Evolutionary conservation across 306 rosid genomes (phyloP).

Genomic region (Potentilla sterilis): DNA sequence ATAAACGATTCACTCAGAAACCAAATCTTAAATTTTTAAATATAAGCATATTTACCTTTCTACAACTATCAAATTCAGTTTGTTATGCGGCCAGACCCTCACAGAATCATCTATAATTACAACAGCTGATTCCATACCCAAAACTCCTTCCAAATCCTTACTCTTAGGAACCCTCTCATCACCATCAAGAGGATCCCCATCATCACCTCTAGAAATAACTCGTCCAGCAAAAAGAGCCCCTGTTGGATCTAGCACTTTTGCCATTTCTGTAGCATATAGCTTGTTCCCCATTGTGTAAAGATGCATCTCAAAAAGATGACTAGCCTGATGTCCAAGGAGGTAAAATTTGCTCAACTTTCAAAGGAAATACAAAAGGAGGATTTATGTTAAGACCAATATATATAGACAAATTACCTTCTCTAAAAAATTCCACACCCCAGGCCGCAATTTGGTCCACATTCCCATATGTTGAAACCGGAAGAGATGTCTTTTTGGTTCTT

Average conservation of each 20-base stretch:
- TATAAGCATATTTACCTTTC: slow-evolving; percentile 61
- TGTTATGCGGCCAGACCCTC: slow-evolving; percentile 99
- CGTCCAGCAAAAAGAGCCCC: slow-evolving; percentile 84
- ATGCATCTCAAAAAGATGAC: slow-evolving; percentile 92
- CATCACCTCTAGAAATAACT: slow-evolving; percentile 96
- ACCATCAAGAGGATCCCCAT: slow-evolving; percentile 66
- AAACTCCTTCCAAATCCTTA: slow-evolving; percentile 98
- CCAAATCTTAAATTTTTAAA: slow-evolving; percentile 5
- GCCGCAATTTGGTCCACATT: slow-evolving; percentile 99
- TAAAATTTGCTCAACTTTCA: slow-evolving; percentile 22
- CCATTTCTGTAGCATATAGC: slow-evolving; percentile 97
- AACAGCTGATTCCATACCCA: slow-evolving; percentile 97
- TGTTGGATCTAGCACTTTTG: slow-evolving; percentile 95
- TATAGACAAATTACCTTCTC: slow-evolving; percentile 63
- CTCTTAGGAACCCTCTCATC: slow-evolving; percentile 87
- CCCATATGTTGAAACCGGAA: slow-evolving; percentile 96
- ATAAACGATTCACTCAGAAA: slow-evolving; percentile 19
- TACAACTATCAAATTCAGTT: slow-evolving; percentile 92
- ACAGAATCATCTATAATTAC: slow-evolving; percentile 96
- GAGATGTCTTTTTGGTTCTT: slow-evolving; percentile 73
- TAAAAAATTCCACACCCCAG: slow-evolving; percentile 96
- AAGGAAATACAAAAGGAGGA: slow-evolving; percentile 19
- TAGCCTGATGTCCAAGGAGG: slow-evolving; percentile 61
- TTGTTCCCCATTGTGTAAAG: slow-evolving; percentile 99
- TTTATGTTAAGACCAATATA: slow-evolving; percentile 5